Percentiles rank a stretch among this genome's conserved stretches.
Evolutionary conservation across 2,329 filamentous ascomycete genomes (phyloP).

Genomic region (Aplosporella prunicola): DNA sequence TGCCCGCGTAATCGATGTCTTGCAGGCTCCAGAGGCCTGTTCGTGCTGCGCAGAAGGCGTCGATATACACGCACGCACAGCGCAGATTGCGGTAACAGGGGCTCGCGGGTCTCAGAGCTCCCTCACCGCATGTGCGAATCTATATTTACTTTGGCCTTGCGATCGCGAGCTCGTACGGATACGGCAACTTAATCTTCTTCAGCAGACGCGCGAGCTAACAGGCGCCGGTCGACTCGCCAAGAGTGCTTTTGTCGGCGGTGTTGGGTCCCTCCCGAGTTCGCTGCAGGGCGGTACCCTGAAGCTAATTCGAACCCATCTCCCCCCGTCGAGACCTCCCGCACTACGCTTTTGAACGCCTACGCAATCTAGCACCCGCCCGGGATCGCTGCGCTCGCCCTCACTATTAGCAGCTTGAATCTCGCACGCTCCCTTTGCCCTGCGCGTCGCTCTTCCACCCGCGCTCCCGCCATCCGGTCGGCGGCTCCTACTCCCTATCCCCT

Average conservation of each 20-base stretch:
- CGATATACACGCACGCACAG: not conserved
- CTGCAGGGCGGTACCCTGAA: constrained; percentile 7
- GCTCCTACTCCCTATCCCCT: constrained; percentile 10
- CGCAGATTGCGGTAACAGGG: constrained; percentile 11
- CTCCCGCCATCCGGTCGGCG: constrained; percentile 2
- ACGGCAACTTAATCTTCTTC: constrained; percentile 5
- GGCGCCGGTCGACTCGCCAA: too few relatives aligned
- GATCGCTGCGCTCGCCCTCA: constrained; percentile 6
- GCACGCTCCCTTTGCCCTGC: constrained; percentile 6
- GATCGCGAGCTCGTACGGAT: constrained; percentile 8
- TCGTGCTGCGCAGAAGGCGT: not conserved
- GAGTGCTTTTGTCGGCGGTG: constrained; percentile 8
- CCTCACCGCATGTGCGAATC: constrained; percentile 7
- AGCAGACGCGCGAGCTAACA: constrained; percentile 9
- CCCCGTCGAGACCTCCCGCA: not conserved
- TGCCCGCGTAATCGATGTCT: constrained; percentile 6
- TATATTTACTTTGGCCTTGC: constrained; percentile 9
- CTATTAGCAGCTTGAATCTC: constrained; percentile 4
- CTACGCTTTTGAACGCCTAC: constrained; percentile 1
- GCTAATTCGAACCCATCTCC: constrained; percentile 7
- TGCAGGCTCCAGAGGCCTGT: not conserved
- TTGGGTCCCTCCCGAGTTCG: constrained; percentile 7
- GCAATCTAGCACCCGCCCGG: constrained; percentile 1
- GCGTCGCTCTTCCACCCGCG: not conserved
- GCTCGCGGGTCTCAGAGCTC: constrained; percentile 9